Evolutionary conservation across 176 grass and related monocot genomes (phyloP), one percentile per base, ranked within the genome.

Genomic region (Rhynchospora breviuscula): DNA sequence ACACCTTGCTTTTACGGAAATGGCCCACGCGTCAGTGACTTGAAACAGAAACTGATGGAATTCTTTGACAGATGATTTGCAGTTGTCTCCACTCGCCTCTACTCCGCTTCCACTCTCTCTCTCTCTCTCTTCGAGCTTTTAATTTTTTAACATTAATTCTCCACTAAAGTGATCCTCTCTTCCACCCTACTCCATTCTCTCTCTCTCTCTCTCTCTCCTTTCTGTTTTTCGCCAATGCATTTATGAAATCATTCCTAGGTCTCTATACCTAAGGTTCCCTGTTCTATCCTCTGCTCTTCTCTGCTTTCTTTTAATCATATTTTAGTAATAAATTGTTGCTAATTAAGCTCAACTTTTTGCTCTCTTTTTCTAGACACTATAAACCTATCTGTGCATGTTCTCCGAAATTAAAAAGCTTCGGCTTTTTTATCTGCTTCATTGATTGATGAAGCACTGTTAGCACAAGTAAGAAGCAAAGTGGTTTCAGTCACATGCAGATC

Each of bases 121-220:
- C 25, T 70, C 46, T 54, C 35, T 78, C 22, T 54, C 56, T 29
- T n/a, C n/a, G n/a, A 0, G 66, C 58, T 66, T 15, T 72, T 75
- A 2, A 31, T 85, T 35, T 79, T 54, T 86, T 86, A 29, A 67
- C 80, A 80, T 43, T 81, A 54, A 57, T 86, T 86, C 77, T 43
- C 60, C 63, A 72, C 78, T 81, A 81, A 81, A 86, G 60, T 60
- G 53, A 26, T 22, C 66, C 25, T 69, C 64, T 71, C 48, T 56
- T 67, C 46, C 23, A 59, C 49, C 63, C 59, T 35, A 46, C 72
- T 77, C 51, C 21, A 59, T 40, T 74, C 53, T 23, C 46, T 22
- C 31, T 46, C 31, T 63, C 48, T 62, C 9, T 64, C 54, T 86
- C 63, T 35, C 17, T 23, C 23, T 31, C 63, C 54, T 48, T 68